Evolutionary conservation across 306 rosid genomes (phyloP).

Genomic region (Vicia faba): DNA sequence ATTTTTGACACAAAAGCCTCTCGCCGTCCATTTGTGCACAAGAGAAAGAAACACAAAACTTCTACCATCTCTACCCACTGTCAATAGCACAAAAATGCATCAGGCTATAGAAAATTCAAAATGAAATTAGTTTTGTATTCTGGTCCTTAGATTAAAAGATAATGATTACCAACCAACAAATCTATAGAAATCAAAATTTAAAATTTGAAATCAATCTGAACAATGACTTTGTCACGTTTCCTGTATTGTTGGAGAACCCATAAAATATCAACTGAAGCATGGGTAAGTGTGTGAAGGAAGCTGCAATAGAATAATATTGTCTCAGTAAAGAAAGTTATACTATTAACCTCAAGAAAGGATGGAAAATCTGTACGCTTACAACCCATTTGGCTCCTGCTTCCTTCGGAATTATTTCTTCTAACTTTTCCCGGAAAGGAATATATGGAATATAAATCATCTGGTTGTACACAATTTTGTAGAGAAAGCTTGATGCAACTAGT

Average conservation of each 20-base stretch:
- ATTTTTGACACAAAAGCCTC: conserved; percentile 76
- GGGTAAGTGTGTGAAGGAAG: conserved; percentile 75
- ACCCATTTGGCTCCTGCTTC: conserved; percentile 68
- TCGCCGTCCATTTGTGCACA: too few species aligned
- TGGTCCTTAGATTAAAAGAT: too few species aligned
- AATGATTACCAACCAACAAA: too few species aligned
- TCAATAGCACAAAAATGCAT: too few species aligned
- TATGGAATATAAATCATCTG: conserved; percentile 62
- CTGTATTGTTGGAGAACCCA: conserved; percentile 79
- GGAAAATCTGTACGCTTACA: conserved; percentile 54
- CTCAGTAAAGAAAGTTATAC: conserved; percentile 33
- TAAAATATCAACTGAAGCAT: conserved; percentile 70
- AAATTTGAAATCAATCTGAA: too few species aligned
- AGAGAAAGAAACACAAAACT: too few species aligned
- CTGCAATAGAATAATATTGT: conserved; percentile 52
- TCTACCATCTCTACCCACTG: too few species aligned
- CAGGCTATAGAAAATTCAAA: too few species aligned
- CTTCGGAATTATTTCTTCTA: conserved; percentile 74
- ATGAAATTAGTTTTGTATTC: too few species aligned
- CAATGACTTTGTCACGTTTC: conserved; percentile 79
- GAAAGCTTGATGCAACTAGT: conserved; percentile 84
- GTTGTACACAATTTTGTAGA: conserved; percentile 72
- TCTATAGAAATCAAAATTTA: too few species aligned
- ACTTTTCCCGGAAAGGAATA: conserved; percentile 73
- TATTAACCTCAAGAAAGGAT: conserved; percentile 32